Evolutionary conservation across 2,329 filamentous ascomycete species (phyloP).

Genomic region (Pyrenophora graminea): DNA sequence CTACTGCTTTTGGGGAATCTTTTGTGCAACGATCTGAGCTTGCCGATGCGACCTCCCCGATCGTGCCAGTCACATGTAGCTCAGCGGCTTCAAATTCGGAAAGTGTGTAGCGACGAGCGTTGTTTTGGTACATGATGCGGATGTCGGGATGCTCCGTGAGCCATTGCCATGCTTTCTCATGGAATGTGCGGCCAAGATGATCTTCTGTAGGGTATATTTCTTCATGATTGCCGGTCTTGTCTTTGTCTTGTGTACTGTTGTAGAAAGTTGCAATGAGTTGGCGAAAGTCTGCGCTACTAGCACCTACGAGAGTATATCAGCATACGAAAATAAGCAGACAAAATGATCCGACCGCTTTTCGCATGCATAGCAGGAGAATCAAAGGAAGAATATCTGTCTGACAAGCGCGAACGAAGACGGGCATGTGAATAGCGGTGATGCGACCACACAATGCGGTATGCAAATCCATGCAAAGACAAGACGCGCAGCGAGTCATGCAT

Average conservation of each 20-base stretch:
- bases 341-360: not conserved
- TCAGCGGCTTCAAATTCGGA: constrained; percentile 41
- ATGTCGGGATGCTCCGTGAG: constrained; percentile 61
- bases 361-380: too few species aligned
- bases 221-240: not conserved
- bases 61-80: constrained; percentile 14
- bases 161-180: constrained; percentile 63
- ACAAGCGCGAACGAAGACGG: too few species aligned
- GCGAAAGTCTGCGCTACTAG: constrained; percentile 48
- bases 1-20: not conserved
- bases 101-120: constrained; percentile 36
- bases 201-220: not conserved
- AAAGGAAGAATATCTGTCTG: too few species aligned
- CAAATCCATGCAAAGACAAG: constrained; percentile 9
- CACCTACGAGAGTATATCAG: constrained; percentile 35
- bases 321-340: not conserved
- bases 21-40: not conserved
- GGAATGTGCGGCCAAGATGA: constrained; percentile 47
- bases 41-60: not conserved
- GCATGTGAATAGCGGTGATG: not conserved
- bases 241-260: constrained; percentile 17
- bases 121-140: constrained; percentile 53
- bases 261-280: constrained; percentile 47
- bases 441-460: constrained; percentile 1
- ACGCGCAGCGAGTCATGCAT: constrained; percentile 37